Evolutionary conservation across 2,329 filamentous ascomycete species (phyloP).

Genomic region (Calonectria hongkongensis): DNA sequence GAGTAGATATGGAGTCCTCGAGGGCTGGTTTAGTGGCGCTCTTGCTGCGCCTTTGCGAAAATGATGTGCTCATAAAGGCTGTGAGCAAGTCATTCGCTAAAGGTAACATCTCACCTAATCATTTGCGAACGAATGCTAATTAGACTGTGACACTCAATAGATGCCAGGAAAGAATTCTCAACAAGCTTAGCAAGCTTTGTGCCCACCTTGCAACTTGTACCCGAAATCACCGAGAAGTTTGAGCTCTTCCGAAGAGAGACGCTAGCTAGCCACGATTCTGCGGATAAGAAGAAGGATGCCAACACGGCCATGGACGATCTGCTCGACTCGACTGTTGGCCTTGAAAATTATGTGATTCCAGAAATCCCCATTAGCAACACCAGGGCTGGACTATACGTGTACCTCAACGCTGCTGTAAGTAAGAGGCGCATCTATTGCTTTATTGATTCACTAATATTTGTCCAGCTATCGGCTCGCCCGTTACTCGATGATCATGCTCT

Average conservation of each 20-base stretch:
- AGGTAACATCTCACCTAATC: conserved; percentile 61
- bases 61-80: conserved; percentile 71
- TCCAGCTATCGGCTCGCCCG: conserved; percentile 85
- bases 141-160: conserved; percentile 55
- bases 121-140: background rate
- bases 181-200: conserved; percentile 73
- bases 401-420: conserved; percentile 86
- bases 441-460: conserved; percentile 38
- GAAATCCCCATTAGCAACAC: conserved; percentile 85
- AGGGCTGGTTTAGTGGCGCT: conserved; percentile 79
- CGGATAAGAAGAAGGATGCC: conserved; percentile 70
- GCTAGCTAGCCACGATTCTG: conserved; percentile 72
- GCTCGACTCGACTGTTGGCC: conserved; percentile 73
- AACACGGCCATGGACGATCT: conserved; percentile 74
- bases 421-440: background rate
- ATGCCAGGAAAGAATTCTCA: conserved; percentile 68
- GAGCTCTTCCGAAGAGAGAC: conserved; percentile 76
- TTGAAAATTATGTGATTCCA: conserved; percentile 72
- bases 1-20: conserved; percentile 76
- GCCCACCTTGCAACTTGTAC: conserved; percentile 73
- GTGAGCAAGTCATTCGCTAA: conserved; percentile 72
- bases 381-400: conserved; percentile 88
- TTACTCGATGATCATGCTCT: conserved; percentile 87
- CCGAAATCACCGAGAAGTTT: conserved; percentile 71
- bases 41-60: conserved; percentile 77